Conservation (phyloP, 441 rosid species). For the Oxalis stricta region DNA sequence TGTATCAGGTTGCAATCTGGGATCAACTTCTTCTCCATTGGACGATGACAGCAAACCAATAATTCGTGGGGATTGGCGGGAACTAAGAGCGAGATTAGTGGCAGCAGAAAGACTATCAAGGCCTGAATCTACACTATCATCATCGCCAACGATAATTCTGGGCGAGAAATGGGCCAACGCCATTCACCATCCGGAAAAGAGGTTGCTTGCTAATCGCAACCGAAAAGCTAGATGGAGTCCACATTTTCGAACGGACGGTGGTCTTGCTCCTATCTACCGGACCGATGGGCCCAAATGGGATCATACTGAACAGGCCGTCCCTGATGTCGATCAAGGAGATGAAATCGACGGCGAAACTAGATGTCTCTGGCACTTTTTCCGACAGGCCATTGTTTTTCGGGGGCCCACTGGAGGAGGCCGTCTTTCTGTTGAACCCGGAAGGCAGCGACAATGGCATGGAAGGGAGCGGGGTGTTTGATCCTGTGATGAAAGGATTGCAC, state of each 20-base stretch:
- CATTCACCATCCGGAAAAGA: slow-evolving; percentile 66
- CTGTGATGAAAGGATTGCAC: slow-evolving; percentile 65
- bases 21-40: slow-evolving; percentile 28
- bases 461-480: slow-evolving; percentile 48
- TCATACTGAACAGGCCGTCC: slow-evolving; percentile 83
- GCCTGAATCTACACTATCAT: slow-evolving; percentile 20
- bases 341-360: slow-evolving; percentile 32
- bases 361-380: slow-evolving; percentile 37
- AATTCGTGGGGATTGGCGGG: slow-evolving; percentile 50
- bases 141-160: slow-evolving; percentile 11
- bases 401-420: slow-evolving; percentile 71
- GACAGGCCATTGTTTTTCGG: slow-evolving; percentile 67
- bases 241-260: slow-evolving; percentile 81
- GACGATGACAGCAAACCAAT: slow-evolving; percentile 24
- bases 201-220: slow-evolving; percentile 82
- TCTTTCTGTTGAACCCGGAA: slow-evolving; percentile 52
- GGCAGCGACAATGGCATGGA: slow-evolving; percentile 23
- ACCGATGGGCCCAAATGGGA: slow-evolving; percentile 59
- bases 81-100: slow-evolving; percentile 68
- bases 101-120: slow-evolving; percentile 30
- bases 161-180: slow-evolving; percentile 72
- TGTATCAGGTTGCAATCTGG: slow-evolving; percentile 34
- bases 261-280: slow-evolving; percentile 57
- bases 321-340: slow-evolving; percentile 88
- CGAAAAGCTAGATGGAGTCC: slow-evolving; percentile 80